Evolutionary conservation across 2,329 filamentous ascomycete genomes (phyloP), one percentile per base, ranked within the genome.

Genomic region (Sclerotinia nivalis): DNA sequence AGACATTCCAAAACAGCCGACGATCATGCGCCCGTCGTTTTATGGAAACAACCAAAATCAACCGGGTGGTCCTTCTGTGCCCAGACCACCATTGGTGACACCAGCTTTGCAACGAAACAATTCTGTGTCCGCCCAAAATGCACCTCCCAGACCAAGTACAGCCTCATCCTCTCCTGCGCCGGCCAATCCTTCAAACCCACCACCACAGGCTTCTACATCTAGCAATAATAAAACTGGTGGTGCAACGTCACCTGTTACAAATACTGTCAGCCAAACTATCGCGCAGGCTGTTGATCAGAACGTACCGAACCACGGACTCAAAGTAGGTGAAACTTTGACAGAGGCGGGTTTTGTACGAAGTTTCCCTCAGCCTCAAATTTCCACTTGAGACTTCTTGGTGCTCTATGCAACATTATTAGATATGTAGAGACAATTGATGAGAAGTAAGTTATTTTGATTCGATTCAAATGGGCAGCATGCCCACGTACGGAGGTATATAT

Each of bases 51-150:
- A 69, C 40, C 72, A 73, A 58, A 74, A 68, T 60, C 74, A 76
- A 58, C 45, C 71, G 28, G 73, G 61, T 71, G 66, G 68, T 28
- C 56, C 73, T 52, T 69, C 74, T 15, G 71, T 78, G 34, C 73
- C 76, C 25, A 72, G 77, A 59, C 77, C 76, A 40, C 76, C 77
- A 65, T 77, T 79, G 74, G 76, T 71, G 69, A 71, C 74, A 61
- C 71, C 72, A 47, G 72, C 72, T 28, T 72, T 75, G 50, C 73
- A 65, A 62, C 68, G 75, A 45, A 74, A 71, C 43, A 75, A 73
- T 69, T 76, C 76, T 28, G 73, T 52, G 37, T 74, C 73, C 52
- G 69, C 72, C 45, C 73, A 70, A 60, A 72, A 71, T 72, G 68
- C 72, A 69, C 64, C 72, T 66, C 56, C 67, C 43, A 71, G 69